A percentile compares a stretch with the other conserved stretches of the same genome.
Conservation (phyloP, 768 basidiomycete genomes). For the Suillus alpinus region DNA sequence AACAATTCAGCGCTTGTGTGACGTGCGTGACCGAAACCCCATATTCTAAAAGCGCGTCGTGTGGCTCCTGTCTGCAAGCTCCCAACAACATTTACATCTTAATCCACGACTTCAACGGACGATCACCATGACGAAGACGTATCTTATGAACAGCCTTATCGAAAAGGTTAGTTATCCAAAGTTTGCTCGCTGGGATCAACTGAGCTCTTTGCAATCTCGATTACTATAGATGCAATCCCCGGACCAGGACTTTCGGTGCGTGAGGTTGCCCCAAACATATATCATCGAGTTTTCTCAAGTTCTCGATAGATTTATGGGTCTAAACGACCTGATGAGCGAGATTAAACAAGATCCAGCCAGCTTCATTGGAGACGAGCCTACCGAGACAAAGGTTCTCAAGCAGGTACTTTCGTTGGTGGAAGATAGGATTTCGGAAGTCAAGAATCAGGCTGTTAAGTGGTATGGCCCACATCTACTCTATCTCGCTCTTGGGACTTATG, state of each 20-base stretch:
- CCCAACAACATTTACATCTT: not conserved
- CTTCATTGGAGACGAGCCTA: slow-evolving; percentile 80
- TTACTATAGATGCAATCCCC: slow-evolving; percentile 75
- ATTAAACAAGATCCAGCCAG: slow-evolving; percentile 73
- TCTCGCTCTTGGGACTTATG: not conserved
- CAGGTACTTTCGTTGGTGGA: slow-evolving; percentile 85
- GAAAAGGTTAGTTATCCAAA: slow-evolving; percentile 56
- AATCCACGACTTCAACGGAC: not conserved
- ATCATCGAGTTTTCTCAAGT: slow-evolving; percentile 14
- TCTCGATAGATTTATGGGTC: slow-evolving; percentile 84
- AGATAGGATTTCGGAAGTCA: slow-evolving; percentile 97
- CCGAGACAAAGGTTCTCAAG: slow-evolving; percentile 81
- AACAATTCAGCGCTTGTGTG: not conserved
- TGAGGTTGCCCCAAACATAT: slow-evolving; percentile 17
- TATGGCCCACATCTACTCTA: slow-evolving; percentile 30
- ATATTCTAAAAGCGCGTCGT: not conserved
- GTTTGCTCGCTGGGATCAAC: slow-evolving; percentile 5
- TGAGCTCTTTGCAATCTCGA: slow-evolving; percentile 1
- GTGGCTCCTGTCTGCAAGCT: slow-evolving; percentile 24
- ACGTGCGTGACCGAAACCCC: not conserved
- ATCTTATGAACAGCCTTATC: slow-evolving; percentile 79
- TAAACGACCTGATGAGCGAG: slow-evolving; percentile 91
- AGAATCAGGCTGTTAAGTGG: slow-evolving; percentile 98
- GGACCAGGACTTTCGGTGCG: slow-evolving; percentile 87
- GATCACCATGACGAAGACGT: slow-evolving; percentile 75